A percentile compares a stretch with the other conserved stretches of the same genome.
phyloP scores from a whole-genome alignment of 306 rosid species.

The Styphnolobium japonicum region DNA sequence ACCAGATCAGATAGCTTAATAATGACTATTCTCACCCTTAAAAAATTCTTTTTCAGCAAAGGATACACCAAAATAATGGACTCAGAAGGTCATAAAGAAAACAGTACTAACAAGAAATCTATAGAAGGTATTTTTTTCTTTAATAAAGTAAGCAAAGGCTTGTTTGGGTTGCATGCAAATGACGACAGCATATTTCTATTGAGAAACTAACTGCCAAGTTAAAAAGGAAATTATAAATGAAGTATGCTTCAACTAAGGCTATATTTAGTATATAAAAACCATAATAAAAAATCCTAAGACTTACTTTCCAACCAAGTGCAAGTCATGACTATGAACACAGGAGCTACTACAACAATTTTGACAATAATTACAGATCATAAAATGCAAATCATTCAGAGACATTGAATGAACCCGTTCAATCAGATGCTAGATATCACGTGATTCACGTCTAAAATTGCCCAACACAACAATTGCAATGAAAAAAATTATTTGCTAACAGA shows the following conservation, averaged over 20 bases:
- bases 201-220: background rate
- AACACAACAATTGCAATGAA: background rate
- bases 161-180: background rate
- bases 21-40: background rate
- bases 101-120: background rate
- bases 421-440: constrained; percentile 2
- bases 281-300: background rate
- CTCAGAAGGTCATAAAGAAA: background rate
- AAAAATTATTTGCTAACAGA: background rate
- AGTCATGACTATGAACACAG: background rate
- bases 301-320: background rate
- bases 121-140: background rate
- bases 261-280: background rate
- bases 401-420: background rate
- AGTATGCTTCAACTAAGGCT: background rate
- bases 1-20: background rate
- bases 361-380: background rate
- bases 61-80: background rate
- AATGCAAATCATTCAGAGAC: constrained; percentile 14
- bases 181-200: background rate
- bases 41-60: background rate
- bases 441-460: constrained; percentile 1
- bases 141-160: background rate
- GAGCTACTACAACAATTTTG: background rate
- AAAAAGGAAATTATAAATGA: background rate